Evolutionary conservation across 2,329 filamentous ascomycete species (phyloP).

Genomic region (Chaetomiaceae sp.): DNA sequence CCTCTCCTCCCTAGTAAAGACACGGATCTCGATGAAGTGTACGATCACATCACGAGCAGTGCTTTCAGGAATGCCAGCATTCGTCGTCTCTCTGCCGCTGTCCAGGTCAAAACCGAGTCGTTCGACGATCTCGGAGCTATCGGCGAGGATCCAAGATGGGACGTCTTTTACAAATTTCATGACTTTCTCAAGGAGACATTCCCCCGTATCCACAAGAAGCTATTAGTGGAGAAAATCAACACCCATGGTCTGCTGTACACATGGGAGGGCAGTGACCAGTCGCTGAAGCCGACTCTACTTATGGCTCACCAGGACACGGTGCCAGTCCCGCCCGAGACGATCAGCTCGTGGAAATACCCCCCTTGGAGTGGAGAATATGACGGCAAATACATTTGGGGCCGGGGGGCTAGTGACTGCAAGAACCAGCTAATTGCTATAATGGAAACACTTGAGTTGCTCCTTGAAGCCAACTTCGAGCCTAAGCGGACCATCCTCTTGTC

Average conservation of each 20-base stretch:
- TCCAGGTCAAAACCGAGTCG: slow-evolving; percentile 32
- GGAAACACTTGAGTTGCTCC: slow-evolving; percentile 51
- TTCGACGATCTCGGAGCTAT: slow-evolving; percentile 47
- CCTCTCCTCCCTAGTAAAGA: slow-evolving; percentile 24
- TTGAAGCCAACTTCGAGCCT: slow-evolving; percentile 48
- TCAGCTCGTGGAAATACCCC: slow-evolving; percentile 53
- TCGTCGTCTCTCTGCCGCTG: slow-evolving; percentile 29
- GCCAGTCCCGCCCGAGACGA: slow-evolving; percentile 48
- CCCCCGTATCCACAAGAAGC: slow-evolving; percentile 44
- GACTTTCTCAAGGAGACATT: slow-evolving; percentile 47
- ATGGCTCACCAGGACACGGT: slow-evolving; percentile 65
- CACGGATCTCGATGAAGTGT: slow-evolving; percentile 20
- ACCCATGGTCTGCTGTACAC: slow-evolving; percentile 56
- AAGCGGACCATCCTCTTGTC: slow-evolving; percentile 53
- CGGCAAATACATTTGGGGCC: slow-evolving; percentile 57
- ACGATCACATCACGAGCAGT: slow-evolving; percentile 21
- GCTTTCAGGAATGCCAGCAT: slow-evolving; percentile 28
- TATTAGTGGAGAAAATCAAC: slow-evolving; percentile 53
- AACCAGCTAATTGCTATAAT: slow-evolving; percentile 55
- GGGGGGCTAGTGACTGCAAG: slow-evolving; percentile 58
- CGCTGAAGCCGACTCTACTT: slow-evolving; percentile 52
- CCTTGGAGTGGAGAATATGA: slow-evolving; percentile 57
- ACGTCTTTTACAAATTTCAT: slow-evolving; percentile 53
- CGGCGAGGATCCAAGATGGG: slow-evolving; percentile 55
- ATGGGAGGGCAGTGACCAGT: slow-evolving; percentile 47